Percentiles rank a stretch among this genome's conserved stretches.
phyloP scores from a whole-genome alignment of 257 asterid species.

The Ajuga chamaepitys region DNA sequence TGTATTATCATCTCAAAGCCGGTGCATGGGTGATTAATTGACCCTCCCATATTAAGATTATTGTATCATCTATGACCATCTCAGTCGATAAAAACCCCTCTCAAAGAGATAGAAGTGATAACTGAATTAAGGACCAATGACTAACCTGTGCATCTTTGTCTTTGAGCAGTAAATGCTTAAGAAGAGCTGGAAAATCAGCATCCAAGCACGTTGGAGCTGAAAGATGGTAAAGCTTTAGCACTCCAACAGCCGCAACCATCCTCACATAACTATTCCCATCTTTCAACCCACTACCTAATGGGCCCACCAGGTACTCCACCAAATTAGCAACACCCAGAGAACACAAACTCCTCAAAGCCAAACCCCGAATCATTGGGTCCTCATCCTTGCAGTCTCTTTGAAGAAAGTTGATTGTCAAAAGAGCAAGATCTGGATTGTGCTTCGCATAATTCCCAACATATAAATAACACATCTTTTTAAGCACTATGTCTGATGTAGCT shows the following conservation, averaged over 20 bases:
- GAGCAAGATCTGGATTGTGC: constrained; percentile 92
- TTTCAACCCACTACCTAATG: constrained; percentile 78
- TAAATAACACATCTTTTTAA: constrained; percentile 93
- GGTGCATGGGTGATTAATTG: background rate
- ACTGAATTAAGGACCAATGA: background rate
- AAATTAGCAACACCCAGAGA: constrained; percentile 93
- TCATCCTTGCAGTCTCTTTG: constrained; percentile 98
- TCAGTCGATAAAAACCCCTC: background rate
- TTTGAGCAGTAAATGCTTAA: constrained; percentile 88
- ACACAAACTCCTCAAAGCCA: constrained; percentile 96
- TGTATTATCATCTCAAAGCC: background rate
- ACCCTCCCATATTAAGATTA: background rate
- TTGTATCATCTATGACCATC: background rate
- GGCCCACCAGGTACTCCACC: constrained; percentile 98
- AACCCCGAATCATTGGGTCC: constrained; percentile 98
- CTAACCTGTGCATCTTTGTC: constrained; percentile 93
- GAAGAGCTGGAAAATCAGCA: constrained; percentile 78
- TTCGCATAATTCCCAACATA: constrained; percentile 96
- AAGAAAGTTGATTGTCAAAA: constrained; percentile 90
- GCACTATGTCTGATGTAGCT: constrained; percentile 92
- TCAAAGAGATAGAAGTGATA: background rate
- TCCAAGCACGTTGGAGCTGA: constrained; percentile 86
- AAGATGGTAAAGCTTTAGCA: constrained; percentile 82
- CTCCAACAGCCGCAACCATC: constrained; percentile 86
- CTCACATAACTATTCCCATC: constrained; percentile 89